Base-by-base conservation (phyloP, 441 rosid genomes). In the Mallotus japonicus region DNA sequence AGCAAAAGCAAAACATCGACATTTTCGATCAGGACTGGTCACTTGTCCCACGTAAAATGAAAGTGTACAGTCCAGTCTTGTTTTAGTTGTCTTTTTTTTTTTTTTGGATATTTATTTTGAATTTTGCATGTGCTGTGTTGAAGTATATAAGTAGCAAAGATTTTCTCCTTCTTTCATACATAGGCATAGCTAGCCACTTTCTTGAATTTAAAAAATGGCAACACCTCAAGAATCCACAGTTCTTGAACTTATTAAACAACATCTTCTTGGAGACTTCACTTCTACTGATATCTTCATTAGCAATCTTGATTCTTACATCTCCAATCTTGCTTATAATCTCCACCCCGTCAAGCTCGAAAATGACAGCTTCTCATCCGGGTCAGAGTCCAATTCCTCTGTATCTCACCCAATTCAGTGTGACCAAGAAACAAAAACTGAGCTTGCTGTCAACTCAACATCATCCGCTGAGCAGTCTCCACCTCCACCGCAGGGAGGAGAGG, bases 261-360 rank as follows among this genome's bases (percentile, higher is more conserved):
- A 85, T 74, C 87, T 90, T 24, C 86, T 88, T 6, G 92, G 80
- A 28, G 95, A 90, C 59, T 81, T 88, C 69, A 60, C 72, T 60
- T 80, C 87, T 59, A 63, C 85, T 12, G 89, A 85, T 67, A 83
- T 72, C 59, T 78, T 85, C 40, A 74, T 85, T 11, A 61, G 79
- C 20, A 81, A 51, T 73, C 82, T 86, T 53, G 85, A 79, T 47
- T 64, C 80, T 62, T 74, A 60, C 62, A 12, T 79, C 63, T 77
- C 85, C 54, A 47, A 59, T 60, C 14, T 67, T 34, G 5, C 57
- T 19, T 20, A 20, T 4, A 13, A 65, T 22, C 80, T 81, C 19
- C 81, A 76, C 74, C 71, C 86, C 42, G 47, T 87, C 58, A 77
- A 79, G 65, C 59, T 81, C 34, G 75, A 81, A 24, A 32, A 67